These are phyloP conservation scores for Gnomoniopsis sp. DNA, from an alignment of 2,329 filamentous ascomycete genomes.

Conservation along the genomic window DNA sequence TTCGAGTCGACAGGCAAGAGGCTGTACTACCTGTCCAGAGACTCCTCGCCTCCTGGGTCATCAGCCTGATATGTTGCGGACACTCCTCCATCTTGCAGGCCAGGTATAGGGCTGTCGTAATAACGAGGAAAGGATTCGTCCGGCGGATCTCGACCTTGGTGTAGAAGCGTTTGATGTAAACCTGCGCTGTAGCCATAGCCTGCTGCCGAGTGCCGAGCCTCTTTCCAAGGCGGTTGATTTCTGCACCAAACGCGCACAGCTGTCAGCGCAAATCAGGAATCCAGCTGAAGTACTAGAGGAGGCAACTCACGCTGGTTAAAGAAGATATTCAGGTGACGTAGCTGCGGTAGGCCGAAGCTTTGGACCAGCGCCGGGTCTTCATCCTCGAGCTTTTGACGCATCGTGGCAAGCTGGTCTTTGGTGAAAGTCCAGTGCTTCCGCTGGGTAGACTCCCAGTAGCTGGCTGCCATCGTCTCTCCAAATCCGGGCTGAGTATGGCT, in stretches of 20 bases:
- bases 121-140: conserved; percentile 89
- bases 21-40: conserved; percentile 65
- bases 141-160: conserved; percentile 83
- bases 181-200: conserved; percentile 86
- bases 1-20: not conserved
- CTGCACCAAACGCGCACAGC: conserved; percentile 36
- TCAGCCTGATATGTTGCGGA: conserved; percentile 90
- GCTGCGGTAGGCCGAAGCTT: conserved; percentile 78
- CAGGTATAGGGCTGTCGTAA: conserved; percentile 91
- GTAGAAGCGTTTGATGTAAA: conserved; percentile 95
- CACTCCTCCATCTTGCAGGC: conserved; percentile 98
- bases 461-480: conserved; percentile 70
- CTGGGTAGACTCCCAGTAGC: conserved; percentile 96
- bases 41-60: conserved; percentile 80
- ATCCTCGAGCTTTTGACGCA: conserved; percentile 74
- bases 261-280: not conserved
- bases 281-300: not conserved
- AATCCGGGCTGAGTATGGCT: conserved; percentile 18
- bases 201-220: conserved; percentile 85
- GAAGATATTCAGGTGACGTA: conserved; percentile 82
- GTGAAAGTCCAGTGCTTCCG: conserved; percentile 87
- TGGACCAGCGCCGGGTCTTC: conserved; percentile 71
- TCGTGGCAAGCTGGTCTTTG: conserved; percentile 71
- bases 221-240: conserved; percentile 79
- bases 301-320: conserved; percentile 75